These are phyloP conservation scores for Rubus idaeus DNA, from an alignment of 306 rosid genomes.

Conservation along the genomic window DNA sequence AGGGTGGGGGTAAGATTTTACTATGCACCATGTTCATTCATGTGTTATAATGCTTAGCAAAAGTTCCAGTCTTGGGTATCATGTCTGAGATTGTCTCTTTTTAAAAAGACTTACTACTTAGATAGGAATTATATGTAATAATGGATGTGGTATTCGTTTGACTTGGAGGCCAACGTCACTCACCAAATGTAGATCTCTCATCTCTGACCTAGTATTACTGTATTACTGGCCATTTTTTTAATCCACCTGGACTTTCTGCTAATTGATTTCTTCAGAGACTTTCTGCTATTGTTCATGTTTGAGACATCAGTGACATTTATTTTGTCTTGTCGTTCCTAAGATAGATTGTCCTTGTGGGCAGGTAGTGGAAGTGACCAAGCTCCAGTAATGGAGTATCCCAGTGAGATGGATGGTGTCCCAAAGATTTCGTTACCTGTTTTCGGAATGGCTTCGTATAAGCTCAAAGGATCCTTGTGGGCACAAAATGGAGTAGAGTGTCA, in stretches of 20 bases:
- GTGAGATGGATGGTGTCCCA: conserved; percentile 51
- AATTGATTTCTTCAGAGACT: neutral
- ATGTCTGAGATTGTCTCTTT: neutral
- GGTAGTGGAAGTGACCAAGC: conserved; percentile 49
- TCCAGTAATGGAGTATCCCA: conserved; percentile 58
- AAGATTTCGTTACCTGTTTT: conserved; percentile 57
- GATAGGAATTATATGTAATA: neutral
- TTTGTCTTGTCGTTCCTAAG: conserved; percentile 18
- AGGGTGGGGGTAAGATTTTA: neutral
- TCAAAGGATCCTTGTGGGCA: conserved; percentile 70
- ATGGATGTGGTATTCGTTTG: neutral
- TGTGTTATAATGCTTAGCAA: neutral
- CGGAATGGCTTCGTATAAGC: conserved; percentile 80
- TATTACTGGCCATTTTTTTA: neutral
- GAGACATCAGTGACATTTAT: conserved; percentile 1
- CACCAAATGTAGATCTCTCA: neutral
- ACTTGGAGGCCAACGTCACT: neutral
- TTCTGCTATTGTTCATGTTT: neutral
- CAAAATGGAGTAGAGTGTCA: conserved; percentile 59
- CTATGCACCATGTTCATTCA: neutral
- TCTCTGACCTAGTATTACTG: neutral
- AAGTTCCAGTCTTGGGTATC: neutral
- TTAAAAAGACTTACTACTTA: neutral
- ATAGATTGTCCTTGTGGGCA: conserved; percentile 22
- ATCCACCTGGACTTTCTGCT: too few relatives aligned